A percentile compares a stretch with the other conserved stretches of the same genome.
These are phyloP conservation scores for Brassica hybrid DNA, from an alignment of 441 rosid genomes.

Conservation along the genomic window DNA sequence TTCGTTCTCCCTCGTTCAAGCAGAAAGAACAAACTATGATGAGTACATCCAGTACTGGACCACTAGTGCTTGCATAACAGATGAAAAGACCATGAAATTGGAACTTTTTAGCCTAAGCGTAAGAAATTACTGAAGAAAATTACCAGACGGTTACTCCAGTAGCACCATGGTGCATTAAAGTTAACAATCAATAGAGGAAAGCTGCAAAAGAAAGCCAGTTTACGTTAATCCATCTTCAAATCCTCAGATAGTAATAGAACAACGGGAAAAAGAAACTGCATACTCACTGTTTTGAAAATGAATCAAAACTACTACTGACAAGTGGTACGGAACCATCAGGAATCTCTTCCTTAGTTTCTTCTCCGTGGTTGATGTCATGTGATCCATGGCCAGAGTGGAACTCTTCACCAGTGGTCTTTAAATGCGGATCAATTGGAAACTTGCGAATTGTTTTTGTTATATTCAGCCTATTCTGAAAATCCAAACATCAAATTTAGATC, in stretches of 20 bases:
- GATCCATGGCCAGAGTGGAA: constrained; percentile 69
- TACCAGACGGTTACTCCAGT: constrained; percentile 98
- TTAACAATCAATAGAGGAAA: constrained; percentile 88
- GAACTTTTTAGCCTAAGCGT: constrained; percentile 14
- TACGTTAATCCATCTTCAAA: constrained; percentile 21
- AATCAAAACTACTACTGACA: constrained; percentile 69
- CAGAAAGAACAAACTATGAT: constrained; percentile 7
- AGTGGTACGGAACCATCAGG: constrained; percentile 69
- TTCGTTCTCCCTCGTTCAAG: constrained; percentile 21
- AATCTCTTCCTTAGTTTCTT: constrained; percentile 69
- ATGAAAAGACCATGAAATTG: constrained; percentile 19
- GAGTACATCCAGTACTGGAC: constrained; percentile 7
- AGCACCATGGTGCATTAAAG: constrained; percentile 99
- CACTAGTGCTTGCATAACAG: constrained; percentile 12
- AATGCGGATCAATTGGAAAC: constrained; percentile 82
- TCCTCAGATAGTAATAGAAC: constrained; percentile 26
- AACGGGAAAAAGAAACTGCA: constrained; percentile 21
- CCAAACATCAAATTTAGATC: constrained; percentile 33
- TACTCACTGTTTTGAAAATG: constrained; percentile 76
- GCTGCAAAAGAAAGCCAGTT: constrained; percentile 54
- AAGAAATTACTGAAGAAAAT: constrained; percentile 30
- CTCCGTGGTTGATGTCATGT: constrained; percentile 84
- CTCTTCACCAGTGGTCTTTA: constrained; percentile 81
- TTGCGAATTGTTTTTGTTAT: constrained; percentile 94
- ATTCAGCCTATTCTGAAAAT: constrained; percentile 95